phyloP scores from a whole-genome alignment of 2,329 filamentous ascomycete species.

The Conoideocrella luteorostrata region DNA sequence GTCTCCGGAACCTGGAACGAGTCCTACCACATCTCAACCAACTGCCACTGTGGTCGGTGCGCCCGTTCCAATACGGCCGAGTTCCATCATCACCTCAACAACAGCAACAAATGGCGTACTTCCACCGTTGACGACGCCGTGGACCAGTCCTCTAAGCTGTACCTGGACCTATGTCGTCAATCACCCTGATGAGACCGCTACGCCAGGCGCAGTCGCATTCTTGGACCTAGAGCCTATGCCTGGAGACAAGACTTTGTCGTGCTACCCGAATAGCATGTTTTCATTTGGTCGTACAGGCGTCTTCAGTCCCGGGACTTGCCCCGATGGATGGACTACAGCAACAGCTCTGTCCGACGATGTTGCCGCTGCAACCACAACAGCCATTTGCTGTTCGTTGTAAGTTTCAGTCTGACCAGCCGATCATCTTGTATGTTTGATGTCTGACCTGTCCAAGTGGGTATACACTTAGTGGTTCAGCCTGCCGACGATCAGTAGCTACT shows the following conservation, averaged over 20 bases:
- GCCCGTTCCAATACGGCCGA: not conserved
- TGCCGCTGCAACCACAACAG: constrained; percentile 22
- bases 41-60: constrained; percentile 11
- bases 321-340: constrained; percentile 33
- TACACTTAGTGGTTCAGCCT: constrained; percentile 24
- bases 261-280: constrained; percentile 36
- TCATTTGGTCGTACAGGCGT: constrained; percentile 28
- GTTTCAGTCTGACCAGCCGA: constrained; percentile 12
- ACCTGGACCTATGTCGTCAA: constrained; percentile 33
- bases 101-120: constrained; percentile 15
- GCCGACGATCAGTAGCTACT: constrained; percentile 28
- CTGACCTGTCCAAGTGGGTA: constrained; percentile 24
- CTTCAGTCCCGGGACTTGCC: constrained; percentile 34
- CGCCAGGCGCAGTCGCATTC: constrained; percentile 26
- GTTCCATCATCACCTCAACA: constrained; percentile 1
- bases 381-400: constrained; percentile 35
- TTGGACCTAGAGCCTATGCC: constrained; percentile 29
- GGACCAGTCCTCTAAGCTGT: constrained; percentile 29
- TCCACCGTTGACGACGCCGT: constrained; percentile 32
- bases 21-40: constrained; percentile 4
- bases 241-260: constrained; percentile 31
- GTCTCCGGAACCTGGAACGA: constrained; percentile 4
- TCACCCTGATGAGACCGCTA: constrained; percentile 15
- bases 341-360: constrained; percentile 24
- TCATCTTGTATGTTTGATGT: not conserved